Evolutionary conservation across 495 filamentous ascomycete genomes (phyloP).

Genomic region (Aspergillus incahuasiensis): DNA sequence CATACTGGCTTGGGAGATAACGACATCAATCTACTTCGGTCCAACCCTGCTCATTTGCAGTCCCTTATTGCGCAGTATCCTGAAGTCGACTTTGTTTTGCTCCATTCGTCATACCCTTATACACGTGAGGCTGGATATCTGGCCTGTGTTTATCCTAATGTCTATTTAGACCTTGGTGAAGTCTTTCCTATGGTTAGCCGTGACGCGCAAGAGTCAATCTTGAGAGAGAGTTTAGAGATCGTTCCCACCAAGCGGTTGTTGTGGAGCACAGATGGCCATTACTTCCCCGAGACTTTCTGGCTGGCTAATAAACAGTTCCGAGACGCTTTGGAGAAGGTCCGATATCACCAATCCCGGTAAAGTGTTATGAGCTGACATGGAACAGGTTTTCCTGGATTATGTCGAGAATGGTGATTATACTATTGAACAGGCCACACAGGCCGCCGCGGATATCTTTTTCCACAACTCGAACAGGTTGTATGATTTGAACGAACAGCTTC

Average conservation of each 20-base stretch:
- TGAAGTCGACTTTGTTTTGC: constrained; percentile 67
- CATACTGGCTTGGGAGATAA: constrained; percentile 85
- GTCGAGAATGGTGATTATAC: constrained; percentile 54
- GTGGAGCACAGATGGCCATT: constrained; percentile 84
- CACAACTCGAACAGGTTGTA: constrained; percentile 68
- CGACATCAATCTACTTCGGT: constrained; percentile 63
- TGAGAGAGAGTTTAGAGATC: constrained; percentile 72
- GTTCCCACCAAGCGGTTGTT: constrained; percentile 72
- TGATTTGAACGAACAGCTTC: constrained; percentile 32
- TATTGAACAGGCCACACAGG: constrained; percentile 52
- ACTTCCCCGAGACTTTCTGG: constrained; percentile 78
- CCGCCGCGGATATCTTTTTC: constrained; percentile 61
- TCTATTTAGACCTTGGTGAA: constrained; percentile 81
- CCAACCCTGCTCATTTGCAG: constrained; percentile 77
- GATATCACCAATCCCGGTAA: neutral
- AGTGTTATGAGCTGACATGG: neutral
- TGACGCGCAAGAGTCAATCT: constrained; percentile 68
- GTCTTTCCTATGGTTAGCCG: constrained; percentile 80
- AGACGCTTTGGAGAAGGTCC: constrained; percentile 63
- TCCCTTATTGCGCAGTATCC: constrained; percentile 65
- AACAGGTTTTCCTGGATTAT: constrained; percentile 58
- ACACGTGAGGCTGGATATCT: constrained; percentile 80
- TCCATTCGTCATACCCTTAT: constrained; percentile 83
- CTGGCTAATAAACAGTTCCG: constrained; percentile 75
- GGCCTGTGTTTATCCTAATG: constrained; percentile 73